Evolutionary conservation across 2,329 filamentous ascomycete genomes (phyloP), one percentile per base, ranked within the genome.

Genomic region (Colletotrichum spinosum): DNA sequence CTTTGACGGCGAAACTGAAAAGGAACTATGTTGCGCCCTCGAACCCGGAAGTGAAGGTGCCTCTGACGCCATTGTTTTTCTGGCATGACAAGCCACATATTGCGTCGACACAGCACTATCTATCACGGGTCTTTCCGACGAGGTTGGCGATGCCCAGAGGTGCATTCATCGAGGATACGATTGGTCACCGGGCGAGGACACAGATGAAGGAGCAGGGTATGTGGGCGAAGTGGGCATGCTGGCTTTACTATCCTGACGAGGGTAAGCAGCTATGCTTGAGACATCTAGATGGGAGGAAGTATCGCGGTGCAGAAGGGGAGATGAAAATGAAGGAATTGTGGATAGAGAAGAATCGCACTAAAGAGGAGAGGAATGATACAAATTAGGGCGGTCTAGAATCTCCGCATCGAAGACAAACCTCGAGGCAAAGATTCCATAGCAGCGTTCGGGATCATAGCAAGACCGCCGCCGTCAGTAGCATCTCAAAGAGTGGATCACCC

Each of bases 81-180:
- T 87, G 85, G 85, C 84, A 87, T 60, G 85, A 87, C 65, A 87
- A 87, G 68, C 84, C 85, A 0, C 85, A 87, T 60, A 65, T 87
- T 2, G 84, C 81, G 1, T 80, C 78, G 4, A 80, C 77, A 0
- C 68, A 73, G 2, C 85, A 87, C 68, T 87, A 87, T 60, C 76
- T 86, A 0, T 69, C 74, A 1, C 76, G 80, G 0, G 80, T 87
- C 1, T 87, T 87, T 53, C 80, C 84, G 0, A 80, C 77, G 1
- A 77, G 84, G 2, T 70, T 86, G 13, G 82, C 85, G 1, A 79
- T 87, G 68, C 73, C 79, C 5, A 76, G 84, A 1, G 85, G 85
- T 0, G 82, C 81, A 7, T 87, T 87, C 68, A 87, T 87, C 58
- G 85, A 87, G 71, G 85, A 87, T 63, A 83, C 81, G 13, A 78